Evolutionary conservation across 1,284 basidiomycete genomes (phyloP).

Genomic region (Rhizoctonia solani): DNA sequence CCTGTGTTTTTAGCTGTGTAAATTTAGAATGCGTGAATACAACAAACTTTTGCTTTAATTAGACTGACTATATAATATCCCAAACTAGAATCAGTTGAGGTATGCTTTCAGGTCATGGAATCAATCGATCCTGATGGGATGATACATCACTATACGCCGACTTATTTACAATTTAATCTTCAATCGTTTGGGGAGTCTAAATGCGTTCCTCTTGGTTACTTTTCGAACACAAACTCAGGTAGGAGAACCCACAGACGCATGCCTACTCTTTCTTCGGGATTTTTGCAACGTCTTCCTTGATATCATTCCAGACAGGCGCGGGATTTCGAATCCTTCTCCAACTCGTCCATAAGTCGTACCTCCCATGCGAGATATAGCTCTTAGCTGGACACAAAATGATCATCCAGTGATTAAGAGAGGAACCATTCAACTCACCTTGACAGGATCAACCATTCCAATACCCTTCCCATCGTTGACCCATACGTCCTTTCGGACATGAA

Average conservation of each 20-base stretch:
- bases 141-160: too few species aligned
- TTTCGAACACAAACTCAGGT: too few species aligned
- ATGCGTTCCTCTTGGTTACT: too few species aligned
- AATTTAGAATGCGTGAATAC: too few species aligned
- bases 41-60: not conserved
- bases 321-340: constrained; percentile 61
- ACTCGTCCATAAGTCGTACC: constrained; percentile 62
- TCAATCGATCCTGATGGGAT: too few species aligned
- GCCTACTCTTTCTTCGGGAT: constrained; percentile 6
- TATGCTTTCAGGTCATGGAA: too few species aligned
- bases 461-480: constrained; percentile 50
- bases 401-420: not conserved
- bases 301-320: constrained; percentile 59
- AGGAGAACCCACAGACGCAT: not conserved
- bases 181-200: too few species aligned
- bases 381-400: constrained; percentile 44
- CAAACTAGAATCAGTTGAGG: too few species aligned
- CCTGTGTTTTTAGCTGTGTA: too few species aligned
- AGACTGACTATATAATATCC: too few species aligned
- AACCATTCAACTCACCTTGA: constrained; percentile 46
- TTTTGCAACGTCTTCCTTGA: constrained; percentile 46
- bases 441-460: constrained; percentile 57
- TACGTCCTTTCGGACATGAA: constrained; percentile 63
- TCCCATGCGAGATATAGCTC: constrained; percentile 66
- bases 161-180: too few species aligned